Percentiles rank a stretch among this genome's conserved stretches.
These are phyloP conservation scores for Hymenoscyphus scutula DNA, from an alignment of 2,329 filamentous ascomycete genomes.

Conservation along the genomic window DNA sequence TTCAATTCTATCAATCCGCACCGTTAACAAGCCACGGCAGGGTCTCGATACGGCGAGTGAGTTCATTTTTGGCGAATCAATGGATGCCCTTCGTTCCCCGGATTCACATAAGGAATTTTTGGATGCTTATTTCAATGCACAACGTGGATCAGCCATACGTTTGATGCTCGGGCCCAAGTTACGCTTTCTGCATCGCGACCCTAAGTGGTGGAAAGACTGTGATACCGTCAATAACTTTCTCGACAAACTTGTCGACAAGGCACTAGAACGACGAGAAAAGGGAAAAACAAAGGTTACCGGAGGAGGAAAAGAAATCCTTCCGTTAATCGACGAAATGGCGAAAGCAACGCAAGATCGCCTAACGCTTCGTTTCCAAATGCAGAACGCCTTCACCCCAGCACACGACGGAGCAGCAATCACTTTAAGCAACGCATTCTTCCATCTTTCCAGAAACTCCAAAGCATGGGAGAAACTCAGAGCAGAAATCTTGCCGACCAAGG, in stretches of 20 bases:
- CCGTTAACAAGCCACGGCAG: not conserved
- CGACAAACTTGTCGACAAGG: slow-evolving; percentile 21
- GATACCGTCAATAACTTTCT: slow-evolving; percentile 4
- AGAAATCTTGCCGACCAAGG: not conserved
- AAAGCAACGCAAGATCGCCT: slow-evolving; percentile 2
- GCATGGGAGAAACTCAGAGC: not conserved
- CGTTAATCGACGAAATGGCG: not conserved
- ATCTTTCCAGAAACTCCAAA: not conserved
- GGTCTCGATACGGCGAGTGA: slow-evolving; percentile 4
- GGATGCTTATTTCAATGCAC: not conserved
- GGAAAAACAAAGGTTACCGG: not conserved
- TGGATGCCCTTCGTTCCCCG: not conserved
- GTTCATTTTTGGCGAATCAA: slow-evolving; percentile 6
- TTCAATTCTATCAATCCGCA: not conserved
- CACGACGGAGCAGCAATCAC: slow-evolving; percentile 2
- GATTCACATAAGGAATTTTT: not conserved
- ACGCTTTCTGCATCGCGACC: not conserved
- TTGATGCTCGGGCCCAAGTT: not conserved
- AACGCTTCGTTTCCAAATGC: not conserved
- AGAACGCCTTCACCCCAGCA: slow-evolving; percentile 2
- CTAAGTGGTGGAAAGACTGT: not conserved
- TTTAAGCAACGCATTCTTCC: not conserved
- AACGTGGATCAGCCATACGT: not conserved
- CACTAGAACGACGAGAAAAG: not conserved
- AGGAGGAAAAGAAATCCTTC: not conserved